Conservation (phyloP, 1,139 yeast genomes). For the Yamadazyma membranifaciens region DNA sequence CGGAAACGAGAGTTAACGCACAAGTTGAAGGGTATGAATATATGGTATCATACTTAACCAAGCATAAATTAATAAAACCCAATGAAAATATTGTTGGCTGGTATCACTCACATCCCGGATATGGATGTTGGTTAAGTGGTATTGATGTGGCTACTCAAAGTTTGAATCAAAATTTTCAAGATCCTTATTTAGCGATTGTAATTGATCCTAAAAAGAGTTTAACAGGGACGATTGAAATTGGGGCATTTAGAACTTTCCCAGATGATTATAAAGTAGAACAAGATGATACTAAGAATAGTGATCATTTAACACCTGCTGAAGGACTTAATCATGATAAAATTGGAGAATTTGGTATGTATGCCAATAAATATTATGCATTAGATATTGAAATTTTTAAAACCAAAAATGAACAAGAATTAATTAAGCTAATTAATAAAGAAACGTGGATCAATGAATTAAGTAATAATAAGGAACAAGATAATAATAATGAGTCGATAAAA, state of each 20-base stretch:
- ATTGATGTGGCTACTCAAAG: conserved; percentile 88
- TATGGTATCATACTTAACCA: conserved; percentile 80
- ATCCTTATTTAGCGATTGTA: conserved; percentile 87
- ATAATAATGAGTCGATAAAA: conserved; percentile 1
- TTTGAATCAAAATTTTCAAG: conserved; percentile 83
- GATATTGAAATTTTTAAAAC: conserved; percentile 64
- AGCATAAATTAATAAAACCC: conserved; percentile 53
- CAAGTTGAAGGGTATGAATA: conserved; percentile 92
- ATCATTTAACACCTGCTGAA: neutral
- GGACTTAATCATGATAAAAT: conserved; percentile 1
- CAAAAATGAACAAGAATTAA: conserved; percentile 47
- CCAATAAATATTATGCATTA: conserved; percentile 68
- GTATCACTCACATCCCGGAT: conserved; percentile 98
- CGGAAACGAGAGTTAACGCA: conserved; percentile 94
- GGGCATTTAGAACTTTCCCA: conserved; percentile 85
- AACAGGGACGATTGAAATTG: conserved; percentile 76
- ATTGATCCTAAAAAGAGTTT: conserved; percentile 77
- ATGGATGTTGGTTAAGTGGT: conserved; percentile 91
- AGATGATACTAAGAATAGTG: neutral
- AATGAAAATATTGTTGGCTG: conserved; percentile 77
- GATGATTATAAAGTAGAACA: conserved; percentile 25
- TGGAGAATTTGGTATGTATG: conserved; percentile 68
- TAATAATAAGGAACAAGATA: conserved; percentile 10
- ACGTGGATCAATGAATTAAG: conserved; percentile 44
- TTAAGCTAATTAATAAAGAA: conserved; percentile 47